These are phyloP conservation scores for Saccharomycopsis guyanensis DNA, from an alignment of 805 yeast genomes.

Conservation along the genomic window DNA sequence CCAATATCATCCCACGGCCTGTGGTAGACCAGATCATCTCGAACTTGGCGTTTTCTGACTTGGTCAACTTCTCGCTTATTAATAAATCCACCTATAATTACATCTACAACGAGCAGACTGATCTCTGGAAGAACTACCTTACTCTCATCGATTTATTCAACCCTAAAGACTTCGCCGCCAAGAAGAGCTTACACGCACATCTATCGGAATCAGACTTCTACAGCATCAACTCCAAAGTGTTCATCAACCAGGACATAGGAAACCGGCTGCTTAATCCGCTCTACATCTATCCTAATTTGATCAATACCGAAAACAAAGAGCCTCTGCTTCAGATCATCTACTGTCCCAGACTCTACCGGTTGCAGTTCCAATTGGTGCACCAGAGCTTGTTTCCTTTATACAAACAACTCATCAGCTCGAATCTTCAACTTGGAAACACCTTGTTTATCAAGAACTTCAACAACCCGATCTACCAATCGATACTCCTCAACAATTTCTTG, in stretches of 20 bases:
- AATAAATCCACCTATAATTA: constrained; percentile 18
- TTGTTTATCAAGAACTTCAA: constrained; percentile 38
- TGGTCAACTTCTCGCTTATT: constrained; percentile 13
- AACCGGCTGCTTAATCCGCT: constrained; percentile 10
- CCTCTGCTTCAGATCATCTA: constrained; percentile 13
- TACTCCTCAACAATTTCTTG: constrained; percentile 34
- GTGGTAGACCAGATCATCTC: constrained; percentile 15
- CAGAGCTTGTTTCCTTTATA: constrained; percentile 37
- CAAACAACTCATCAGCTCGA: constrained; percentile 36
- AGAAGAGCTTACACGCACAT: constrained; percentile 3
- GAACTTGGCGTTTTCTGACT: constrained; percentile 14
- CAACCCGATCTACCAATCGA: constrained; percentile 47
- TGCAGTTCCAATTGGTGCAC: constrained; percentile 34
- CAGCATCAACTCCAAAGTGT: constrained; percentile 8
- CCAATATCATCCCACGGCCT: constrained; percentile 6
- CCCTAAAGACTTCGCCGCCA: constrained; percentile 2
- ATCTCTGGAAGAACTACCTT: constrained; percentile 14
- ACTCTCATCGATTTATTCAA: constrained; percentile 10
- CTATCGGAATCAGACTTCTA: constrained; percentile 12
- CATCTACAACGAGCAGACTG: constrained; percentile 11
- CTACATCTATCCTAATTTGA: constrained; percentile 10
- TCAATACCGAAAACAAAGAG: not conserved
- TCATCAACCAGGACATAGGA: not conserved
- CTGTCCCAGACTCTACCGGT: constrained; percentile 26
- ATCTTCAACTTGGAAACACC: constrained; percentile 33